Evolutionary conservation across 352 stramenopile species (phyloP).

Genomic region (Peronosclerospora sorghi): DNA sequence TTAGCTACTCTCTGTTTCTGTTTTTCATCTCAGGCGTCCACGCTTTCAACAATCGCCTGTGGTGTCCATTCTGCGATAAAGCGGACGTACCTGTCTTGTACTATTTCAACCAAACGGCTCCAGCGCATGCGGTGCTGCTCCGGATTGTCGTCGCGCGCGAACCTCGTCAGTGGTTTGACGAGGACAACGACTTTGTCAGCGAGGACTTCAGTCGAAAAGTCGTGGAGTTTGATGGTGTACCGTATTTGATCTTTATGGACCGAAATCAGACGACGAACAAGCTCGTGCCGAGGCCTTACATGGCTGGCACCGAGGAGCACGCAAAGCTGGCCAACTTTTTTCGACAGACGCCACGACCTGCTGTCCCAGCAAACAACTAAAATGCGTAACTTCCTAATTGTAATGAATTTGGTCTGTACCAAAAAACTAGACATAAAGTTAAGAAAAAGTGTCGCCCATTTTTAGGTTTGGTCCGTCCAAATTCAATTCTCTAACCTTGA

Average conservation of each 20-base stretch:
- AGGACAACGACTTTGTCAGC: slow-evolving; percentile 60
- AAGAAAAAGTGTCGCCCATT: too few relatives aligned
- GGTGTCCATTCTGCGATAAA: slow-evolving; percentile 74
- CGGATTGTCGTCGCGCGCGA: slow-evolving; percentile 47
- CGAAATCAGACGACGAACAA: slow-evolving; percentile 31
- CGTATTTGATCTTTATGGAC: slow-evolving; percentile 45
- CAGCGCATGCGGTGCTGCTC: slow-evolving; percentile 40
- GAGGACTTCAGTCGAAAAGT: slow-evolving; percentile 46
- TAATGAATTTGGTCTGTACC: too few relatives aligned
- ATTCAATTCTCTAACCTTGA: background rate
- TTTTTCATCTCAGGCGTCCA: slow-evolving; percentile 69
- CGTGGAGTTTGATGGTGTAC: slow-evolving; percentile 45
- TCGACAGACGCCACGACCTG: slow-evolving; percentile 10
- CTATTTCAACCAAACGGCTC: slow-evolving; percentile 68
- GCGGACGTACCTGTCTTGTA: slow-evolving; percentile 59
- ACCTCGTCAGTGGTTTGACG: slow-evolving; percentile 57
- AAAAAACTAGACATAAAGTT: too few relatives aligned
- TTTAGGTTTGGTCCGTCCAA: too few relatives aligned
- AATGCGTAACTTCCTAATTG: too few relatives aligned
- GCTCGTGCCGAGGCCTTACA: slow-evolving; percentile 33
- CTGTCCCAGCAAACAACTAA: slow-evolving; percentile 4
- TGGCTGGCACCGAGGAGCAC: slow-evolving; percentile 31
- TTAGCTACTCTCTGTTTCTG: slow-evolving; percentile 61
- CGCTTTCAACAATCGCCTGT: slow-evolving; percentile 66
- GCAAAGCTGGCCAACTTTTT: slow-evolving; percentile 36